Percentiles rank a stretch among this genome's conserved stretches.
Evolutionary conservation across 805 yeast species (phyloP).

Genomic region (Torulaspora franciscae): DNA sequence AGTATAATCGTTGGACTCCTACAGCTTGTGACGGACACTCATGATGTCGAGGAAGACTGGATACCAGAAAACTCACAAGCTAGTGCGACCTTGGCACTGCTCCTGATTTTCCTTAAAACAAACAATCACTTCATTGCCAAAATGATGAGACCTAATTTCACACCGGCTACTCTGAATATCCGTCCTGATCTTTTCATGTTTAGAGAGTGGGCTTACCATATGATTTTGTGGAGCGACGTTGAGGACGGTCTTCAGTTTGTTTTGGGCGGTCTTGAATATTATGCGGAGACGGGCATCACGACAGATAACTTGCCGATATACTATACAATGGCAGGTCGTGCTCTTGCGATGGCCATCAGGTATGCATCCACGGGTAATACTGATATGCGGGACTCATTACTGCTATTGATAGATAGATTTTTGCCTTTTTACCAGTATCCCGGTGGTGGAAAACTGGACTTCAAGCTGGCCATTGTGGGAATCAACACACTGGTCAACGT

Average conservation of each 20-base stretch:
- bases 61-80: conserved; percentile 39
- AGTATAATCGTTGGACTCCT: conserved; percentile 45
- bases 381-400: conserved; percentile 46
- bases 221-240: conserved; percentile 71
- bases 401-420: conserved; percentile 28
- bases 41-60: conserved; percentile 29
- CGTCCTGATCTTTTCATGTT: conserved; percentile 75
- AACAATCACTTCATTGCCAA: conserved; percentile 54
- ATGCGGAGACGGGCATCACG: conserved; percentile 35
- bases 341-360: conserved; percentile 68
- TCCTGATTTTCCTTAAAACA: conserved; percentile 68
- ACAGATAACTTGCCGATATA: conserved; percentile 60
- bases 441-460: conserved; percentile 50
- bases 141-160: conserved; percentile 53
- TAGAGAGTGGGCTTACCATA: conserved; percentile 55
- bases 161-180: conserved; percentile 36
- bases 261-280: conserved; percentile 14
- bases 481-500: conserved; percentile 54
- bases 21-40: conserved; percentile 15
- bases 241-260: conserved; percentile 37
- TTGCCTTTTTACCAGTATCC: conserved; percentile 33
- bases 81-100: conserved; percentile 74
- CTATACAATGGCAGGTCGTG: conserved; percentile 67
- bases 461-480: conserved; percentile 47
- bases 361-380: conserved; percentile 65